Evolutionary conservation across 129 eudicot species (phyloP).

Genomic region (Scalesia atractyloides): DNA sequence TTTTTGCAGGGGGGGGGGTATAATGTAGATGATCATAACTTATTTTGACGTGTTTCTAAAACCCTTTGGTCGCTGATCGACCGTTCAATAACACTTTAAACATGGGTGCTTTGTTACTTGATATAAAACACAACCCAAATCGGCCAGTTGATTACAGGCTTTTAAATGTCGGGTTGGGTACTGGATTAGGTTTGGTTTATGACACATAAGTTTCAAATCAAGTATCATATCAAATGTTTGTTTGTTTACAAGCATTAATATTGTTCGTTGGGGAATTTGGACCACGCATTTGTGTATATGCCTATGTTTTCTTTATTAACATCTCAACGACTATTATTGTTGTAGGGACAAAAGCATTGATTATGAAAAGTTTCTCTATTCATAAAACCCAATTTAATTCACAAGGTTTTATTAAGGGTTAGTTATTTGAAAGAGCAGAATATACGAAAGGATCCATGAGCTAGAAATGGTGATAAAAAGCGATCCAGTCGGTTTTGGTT

Average conservation of each 20-base stretch:
- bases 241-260: not conserved
- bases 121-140: slow-evolving; percentile 1
- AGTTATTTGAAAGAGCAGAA: too few relatives aligned
- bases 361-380: not conserved
- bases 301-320: not conserved
- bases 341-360: not conserved
- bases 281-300: slow-evolving; percentile 12
- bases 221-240: not conserved
- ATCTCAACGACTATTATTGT: not conserved
- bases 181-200: not conserved
- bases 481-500: not conserved
- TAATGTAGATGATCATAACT: too few relatives aligned
- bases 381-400: not conserved
- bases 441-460: not conserved
- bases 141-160: not conserved
- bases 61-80: not conserved
- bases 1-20: too few relatives aligned
- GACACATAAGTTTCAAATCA: not conserved
- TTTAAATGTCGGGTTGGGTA: not conserved
- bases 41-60: too few relatives aligned
- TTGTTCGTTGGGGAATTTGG: not conserved
- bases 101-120: not conserved
- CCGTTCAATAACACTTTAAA: not conserved
- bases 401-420: too few relatives aligned
- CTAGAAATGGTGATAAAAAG: not conserved